Base-by-base conservation (phyloP, 768 basidiomycete genomes). In the Amanita muscaria region DNA sequence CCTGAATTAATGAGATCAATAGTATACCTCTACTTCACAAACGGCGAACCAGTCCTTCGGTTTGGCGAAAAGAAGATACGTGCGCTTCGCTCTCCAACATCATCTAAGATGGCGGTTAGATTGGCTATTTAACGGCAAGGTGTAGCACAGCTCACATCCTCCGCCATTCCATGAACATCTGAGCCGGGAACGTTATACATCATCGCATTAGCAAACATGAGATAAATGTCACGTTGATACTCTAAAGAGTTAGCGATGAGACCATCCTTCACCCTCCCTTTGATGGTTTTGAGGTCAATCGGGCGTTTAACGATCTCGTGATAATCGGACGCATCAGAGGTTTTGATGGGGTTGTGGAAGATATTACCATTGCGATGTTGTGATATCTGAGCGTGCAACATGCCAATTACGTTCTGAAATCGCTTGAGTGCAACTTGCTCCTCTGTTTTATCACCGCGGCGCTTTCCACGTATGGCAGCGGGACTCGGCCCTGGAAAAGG, bases 151-250 rank as follows among this genome's bases (percentile, higher is more conserved):
- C 83, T 63, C 57, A 92, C 91, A 69, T 92, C 88, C 59, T 89
- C 80, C 5, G 93, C 88, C 88, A 93, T 94, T 42, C 70, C 72
- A 50, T 83, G 79, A n/a, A 94, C 83, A 57, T 89, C 87, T 12
- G 83, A 86, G 3, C 79, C 79, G 1, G 88, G 85, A 37, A 83
- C 69, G 52, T 98, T 98, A 61, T 91, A 98, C 86, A 97, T 90
- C 79, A 94, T 83, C 4, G 94, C 88, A 60, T 98, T 97, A 6
- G 90, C 87, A 62, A 96, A 94, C 84, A 97, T 94, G 50, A 96
- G 69, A 57, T 79, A 83, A 8, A 93, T 76, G 54, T 96, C 94
- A 50, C 90, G 72, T 58, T 93, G 86, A 55, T 84, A 96, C 58
- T 97, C 91, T 24, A 83, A 71, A 1, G 88, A 86, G 52, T 77